Conservation (phyloP, 108 stramenopile genomes). For the Cylindrotheca closterium region DNA sequence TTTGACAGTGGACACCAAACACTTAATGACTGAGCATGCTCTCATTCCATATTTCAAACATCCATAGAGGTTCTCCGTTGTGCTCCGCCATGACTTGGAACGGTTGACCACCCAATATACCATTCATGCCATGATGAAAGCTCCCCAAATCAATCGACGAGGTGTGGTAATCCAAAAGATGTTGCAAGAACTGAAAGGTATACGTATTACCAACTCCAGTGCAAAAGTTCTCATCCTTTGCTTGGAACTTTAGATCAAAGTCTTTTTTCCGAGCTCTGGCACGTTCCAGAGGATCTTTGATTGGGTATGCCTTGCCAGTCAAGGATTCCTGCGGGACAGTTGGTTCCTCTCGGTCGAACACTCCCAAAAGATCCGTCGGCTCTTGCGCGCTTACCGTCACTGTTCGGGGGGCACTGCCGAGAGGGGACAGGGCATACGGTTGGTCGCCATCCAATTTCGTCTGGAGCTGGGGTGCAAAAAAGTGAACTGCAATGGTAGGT, state of each 20-base stretch:
- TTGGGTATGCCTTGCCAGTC: not conserved
- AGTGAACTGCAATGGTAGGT: conserved; percentile 11
- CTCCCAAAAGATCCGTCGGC: not conserved
- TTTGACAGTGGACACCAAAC: too few species aligned
- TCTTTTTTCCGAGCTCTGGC: conserved; percentile 40
- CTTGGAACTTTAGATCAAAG: conserved; percentile 44
- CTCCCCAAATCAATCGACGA: conserved; percentile 44
- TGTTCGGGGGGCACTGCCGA: conserved; percentile 62
- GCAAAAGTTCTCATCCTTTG: not conserved
- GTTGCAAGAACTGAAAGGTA: conserved; percentile 76
- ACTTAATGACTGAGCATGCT: not conserved
- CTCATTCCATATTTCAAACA: conserved; percentile 65
- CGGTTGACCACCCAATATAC: conserved; percentile 58
- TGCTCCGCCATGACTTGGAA: conserved; percentile 41
- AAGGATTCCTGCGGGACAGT: not conserved
- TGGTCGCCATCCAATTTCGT: conserved; percentile 47
- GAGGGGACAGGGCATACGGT: conserved; percentile 60
- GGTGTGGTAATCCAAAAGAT: conserved; percentile 51
- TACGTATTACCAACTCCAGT: conserved; percentile 40
- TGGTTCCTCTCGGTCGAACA: not conserved
- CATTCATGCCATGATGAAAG: conserved; percentile 24
- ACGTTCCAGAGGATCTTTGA: conserved; percentile 9
- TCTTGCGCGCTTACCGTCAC: conserved; percentile 16
- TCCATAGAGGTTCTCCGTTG: conserved; percentile 32
- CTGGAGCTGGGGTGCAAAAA: conserved; percentile 55